Conservation (phyloP, 345 rosid species). For the Isatis tinctoria region DNA sequence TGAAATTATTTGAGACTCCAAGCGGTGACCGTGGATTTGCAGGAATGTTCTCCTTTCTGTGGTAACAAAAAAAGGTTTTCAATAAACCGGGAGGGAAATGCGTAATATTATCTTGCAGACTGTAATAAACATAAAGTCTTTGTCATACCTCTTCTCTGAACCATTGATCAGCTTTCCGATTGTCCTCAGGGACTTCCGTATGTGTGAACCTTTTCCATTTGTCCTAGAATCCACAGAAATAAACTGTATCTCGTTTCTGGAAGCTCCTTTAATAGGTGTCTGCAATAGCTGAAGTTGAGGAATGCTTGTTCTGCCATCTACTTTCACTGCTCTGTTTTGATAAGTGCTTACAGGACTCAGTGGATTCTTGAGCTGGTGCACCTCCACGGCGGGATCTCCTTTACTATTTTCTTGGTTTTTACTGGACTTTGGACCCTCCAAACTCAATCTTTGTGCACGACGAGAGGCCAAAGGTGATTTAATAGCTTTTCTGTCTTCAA, state of each 20-base stretch:
- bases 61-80: neutral
- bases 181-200: conserved; percentile 75
- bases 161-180: conserved; percentile 86
- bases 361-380: conserved; percentile 32
- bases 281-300: conserved; percentile 50
- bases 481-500: conserved; percentile 41
- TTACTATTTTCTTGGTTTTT: conserved; percentile 34
- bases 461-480: conserved; percentile 47
- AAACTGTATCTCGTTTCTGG: conserved; percentile 43
- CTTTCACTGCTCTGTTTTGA: conserved; percentile 36
- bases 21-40: conserved; percentile 46
- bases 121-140: neutral
- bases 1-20: conserved; percentile 19
- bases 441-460: conserved; percentile 53
- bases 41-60: conserved; percentile 26
- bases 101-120: neutral
- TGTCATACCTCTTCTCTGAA: conserved; percentile 67
- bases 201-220: conserved; percentile 65
- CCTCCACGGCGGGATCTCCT: conserved; percentile 32
- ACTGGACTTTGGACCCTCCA: conserved; percentile 55
- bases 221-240: conserved; percentile 44
- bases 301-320: conserved; percentile 45
- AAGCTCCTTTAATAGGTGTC: conserved; percentile 49
- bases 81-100: neutral
- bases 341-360: conserved; percentile 57